Base-by-base conservation (phyloP, 495 filamentous ascomycete species). In the Xylaria venustula region DNA sequence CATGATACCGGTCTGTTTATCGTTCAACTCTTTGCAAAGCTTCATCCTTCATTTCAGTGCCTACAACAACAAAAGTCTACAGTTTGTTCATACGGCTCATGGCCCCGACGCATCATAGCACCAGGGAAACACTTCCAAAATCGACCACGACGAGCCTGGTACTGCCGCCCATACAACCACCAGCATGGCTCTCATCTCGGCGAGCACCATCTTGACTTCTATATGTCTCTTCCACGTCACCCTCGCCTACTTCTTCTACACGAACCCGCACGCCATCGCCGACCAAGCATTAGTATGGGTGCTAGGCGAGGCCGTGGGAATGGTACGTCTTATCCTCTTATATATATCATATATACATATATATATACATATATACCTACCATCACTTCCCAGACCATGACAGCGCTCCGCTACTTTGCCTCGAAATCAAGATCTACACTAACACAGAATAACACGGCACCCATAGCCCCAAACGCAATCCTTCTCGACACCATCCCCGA, bases 261-360 rank as follows among this genome's bases (percentile, higher is more conserved):
- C 83, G 52, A 84, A 81, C 25, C 92, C 92, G 3, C 69, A 73
- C 37, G 75, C 79, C 58, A 81, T 97, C 62, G 84, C 87, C 44
- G 87, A 94, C 68, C 91, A 92, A 55, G 87, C 90, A 44, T 65
- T 96, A 9, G 90, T 96, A 52, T 93, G 85, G 66, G 83, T 97
- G 42, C 75, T 96, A 14, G 92, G 92, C 44, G 91, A 94, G 71
- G 81, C 90, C 44, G 87, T 94, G 84, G 82, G 85, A 60, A 81
- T 95, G 61, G 89, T 90, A 84, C 32, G 78, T 70, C n/a, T n/a
- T n/a, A n/a, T n/a, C n/a, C n/a, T n/a, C n/a, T n/a, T n/a, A n/a
- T n/a, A n/a, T n/a, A n/a, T n/a, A n/a, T n/a, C n/a, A n/a, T n/a
- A n/a, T n/a, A n/a, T n/a, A n/a, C n/a, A n/a, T n/a, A n/a, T n/a